Base-by-base conservation (phyloP, 2,329 filamentous ascomycete genomes). In the Talaromyces atroroseus region DNA sequence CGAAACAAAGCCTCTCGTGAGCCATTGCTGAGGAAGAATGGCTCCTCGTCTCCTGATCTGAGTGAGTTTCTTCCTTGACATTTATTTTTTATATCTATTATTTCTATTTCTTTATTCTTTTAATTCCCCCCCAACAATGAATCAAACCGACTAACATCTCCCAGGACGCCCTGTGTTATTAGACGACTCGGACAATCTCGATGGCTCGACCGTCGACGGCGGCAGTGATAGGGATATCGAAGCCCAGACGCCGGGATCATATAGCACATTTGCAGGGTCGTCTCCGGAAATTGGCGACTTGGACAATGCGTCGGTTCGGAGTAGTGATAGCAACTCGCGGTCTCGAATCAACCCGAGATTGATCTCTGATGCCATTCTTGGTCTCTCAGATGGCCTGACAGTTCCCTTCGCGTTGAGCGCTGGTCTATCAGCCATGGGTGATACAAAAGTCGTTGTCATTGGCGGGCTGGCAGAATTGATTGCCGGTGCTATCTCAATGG, bases 341-440 rank as follows among this genome's bases (percentile, higher is more conserved):
- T 63, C 65, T 14, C 69, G 71, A 26, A 66, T 75, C 57, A 72
- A 74, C 60, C 70, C 74, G 6, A 71, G 77, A 20, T 73, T 78
- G 47, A 70, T 80, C 46, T 77, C 78, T 52, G 83, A 87, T 68
- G 76, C 82, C 60, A 88, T 86, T 60, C 83, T 90, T 58, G 87
- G 87, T 46, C 84, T 89, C 65, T 83, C 86, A 1, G 87, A 90
- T 65, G 87, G 87, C 5, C 76, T 90, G 54, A 90, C 87, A 0
- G 87, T 90, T 0, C 87, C 87, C 2, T 90, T 90, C 61, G 87
- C 87, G 16, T 74, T 90, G 48, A 88, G 85, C 0, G 86, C 87
- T 1, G 86, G 87, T n/a, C 76, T 90, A 56, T 64, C 59, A 5
- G 68, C 64, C 20, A 75, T 86, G 34, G 82, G 82, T 23, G 75